A percentile compares a stretch with the other conserved stretches of the same genome.
Evolutionary conservation across 495 filamentous ascomycete genomes (phyloP).

Genomic region (Bathelium albidoporum): DNA sequence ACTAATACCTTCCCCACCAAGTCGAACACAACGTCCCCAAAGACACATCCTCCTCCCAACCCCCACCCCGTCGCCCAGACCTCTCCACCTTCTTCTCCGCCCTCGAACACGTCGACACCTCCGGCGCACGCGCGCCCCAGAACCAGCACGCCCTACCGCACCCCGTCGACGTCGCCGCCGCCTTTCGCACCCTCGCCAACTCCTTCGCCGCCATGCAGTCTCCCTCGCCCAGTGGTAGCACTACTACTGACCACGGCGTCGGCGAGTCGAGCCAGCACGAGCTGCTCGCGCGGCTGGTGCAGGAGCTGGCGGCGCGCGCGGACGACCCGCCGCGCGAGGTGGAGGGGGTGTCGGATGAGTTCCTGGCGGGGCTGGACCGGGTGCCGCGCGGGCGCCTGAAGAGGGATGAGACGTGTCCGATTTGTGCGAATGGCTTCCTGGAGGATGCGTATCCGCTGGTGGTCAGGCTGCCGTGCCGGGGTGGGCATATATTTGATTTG

Average conservation of each 20-base stretch:
- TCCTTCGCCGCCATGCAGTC: slow-evolving; percentile 38
- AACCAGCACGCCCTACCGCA: slow-evolving; percentile 60
- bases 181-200: slow-evolving; percentile 51
- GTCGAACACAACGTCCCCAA: slow-evolving; percentile 72
- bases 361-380: slow-evolving; percentile 73
- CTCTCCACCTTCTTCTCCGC: slow-evolving; percentile 80
- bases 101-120: slow-evolving; percentile 52
- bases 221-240: slow-evolving; percentile 2
- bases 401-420: slow-evolving; percentile 63
- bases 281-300: slow-evolving; percentile 51
- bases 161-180: slow-evolving; percentile 60
- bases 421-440: slow-evolving; percentile 73
- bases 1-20: slow-evolving; percentile 28
- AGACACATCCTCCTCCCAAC: slow-evolving; percentile 25
- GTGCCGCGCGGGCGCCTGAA: slow-evolving; percentile 61
- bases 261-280: slow-evolving; percentile 30
- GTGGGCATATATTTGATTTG: slow-evolving; percentile 74
- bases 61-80: slow-evolving; percentile 60
- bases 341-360: slow-evolving; percentile 68
- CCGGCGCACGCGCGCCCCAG: slow-evolving; percentile 34
- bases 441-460: slow-evolving; percentile 76
- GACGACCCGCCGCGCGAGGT: slow-evolving; percentile 56
- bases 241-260: neutral
- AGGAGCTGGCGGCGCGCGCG: slow-evolving; percentile 50
- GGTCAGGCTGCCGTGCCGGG: slow-evolving; percentile 76